Evolutionary conservation across 2,329 filamentous ascomycete genomes (phyloP).

Genomic region (Pseudogymnoascus sp.): DNA sequence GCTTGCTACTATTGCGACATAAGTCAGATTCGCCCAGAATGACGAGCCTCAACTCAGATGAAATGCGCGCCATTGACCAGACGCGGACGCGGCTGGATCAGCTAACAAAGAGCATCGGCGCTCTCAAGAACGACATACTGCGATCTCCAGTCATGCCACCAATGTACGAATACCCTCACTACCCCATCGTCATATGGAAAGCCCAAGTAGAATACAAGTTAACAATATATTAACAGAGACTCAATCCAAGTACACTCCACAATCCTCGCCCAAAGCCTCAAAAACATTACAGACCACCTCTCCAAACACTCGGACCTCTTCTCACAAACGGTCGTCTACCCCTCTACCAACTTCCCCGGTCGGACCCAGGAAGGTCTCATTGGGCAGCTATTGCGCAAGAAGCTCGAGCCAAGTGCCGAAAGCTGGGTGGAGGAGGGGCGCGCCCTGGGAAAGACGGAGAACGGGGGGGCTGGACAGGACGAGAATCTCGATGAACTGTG

Average conservation of each 20-base stretch:
- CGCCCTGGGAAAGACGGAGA: constrained; percentile 32
- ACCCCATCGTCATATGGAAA: not conserved
- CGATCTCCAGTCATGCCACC: constrained; percentile 58
- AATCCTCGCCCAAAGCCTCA: constrained; percentile 64
- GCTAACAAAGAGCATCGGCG: constrained; percentile 59
- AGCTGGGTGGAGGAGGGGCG: constrained; percentile 61
- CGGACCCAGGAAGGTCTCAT: constrained; percentile 59
- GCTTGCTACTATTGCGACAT: not conserved
- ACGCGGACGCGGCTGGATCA: constrained; percentile 60
- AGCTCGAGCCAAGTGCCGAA: constrained; percentile 70
- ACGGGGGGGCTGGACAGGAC: constrained; percentile 18
- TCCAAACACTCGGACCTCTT: constrained; percentile 60
- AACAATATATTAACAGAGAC: constrained; percentile 39
- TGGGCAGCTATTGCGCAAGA: constrained; percentile 68
- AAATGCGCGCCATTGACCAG: constrained; percentile 62
- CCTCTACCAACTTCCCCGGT: constrained; percentile 66
- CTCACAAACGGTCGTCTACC: constrained; percentile 62
- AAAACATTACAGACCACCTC: constrained; percentile 56
- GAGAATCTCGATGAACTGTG: constrained; percentile 51
- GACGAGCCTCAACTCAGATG: constrained; percentile 32
- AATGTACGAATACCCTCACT: constrained; percentile 40
- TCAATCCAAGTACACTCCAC: constrained; percentile 64
- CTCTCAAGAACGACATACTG: constrained; percentile 52
- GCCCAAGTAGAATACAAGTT: not conserved
- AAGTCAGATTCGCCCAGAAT: not conserved